phyloP scores from a whole-genome alignment of 2,329 filamentous ascomycete species.

The Beauveria sp. region DNA sequence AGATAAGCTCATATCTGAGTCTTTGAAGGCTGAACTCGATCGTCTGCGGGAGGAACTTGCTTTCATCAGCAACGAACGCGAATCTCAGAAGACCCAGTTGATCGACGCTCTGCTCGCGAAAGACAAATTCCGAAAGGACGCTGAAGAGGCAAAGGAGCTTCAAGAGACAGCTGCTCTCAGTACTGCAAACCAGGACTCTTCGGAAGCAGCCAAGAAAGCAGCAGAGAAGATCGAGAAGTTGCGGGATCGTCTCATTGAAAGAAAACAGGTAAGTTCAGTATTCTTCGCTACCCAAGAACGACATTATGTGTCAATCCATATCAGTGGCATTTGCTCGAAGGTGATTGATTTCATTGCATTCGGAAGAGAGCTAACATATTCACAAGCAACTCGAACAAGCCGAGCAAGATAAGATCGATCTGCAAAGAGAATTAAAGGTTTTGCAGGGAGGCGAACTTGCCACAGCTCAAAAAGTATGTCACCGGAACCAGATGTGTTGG shows the following conservation, averaged over 20 bases:
- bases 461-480: slow-evolving; percentile 46
- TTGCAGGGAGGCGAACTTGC: slow-evolving; percentile 41
- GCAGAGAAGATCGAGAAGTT: slow-evolving; percentile 52
- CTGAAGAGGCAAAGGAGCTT: slow-evolving; percentile 38
- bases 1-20: slow-evolving; percentile 50
- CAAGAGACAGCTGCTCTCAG: slow-evolving; percentile 28
- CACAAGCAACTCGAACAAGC: slow-evolving; percentile 50
- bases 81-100: slow-evolving; percentile 52
- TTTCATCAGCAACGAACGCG: slow-evolving; percentile 41
- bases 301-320: neutral
- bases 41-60: slow-evolving; percentile 44
- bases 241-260: slow-evolving; percentile 44
- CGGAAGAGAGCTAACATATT: neutral
- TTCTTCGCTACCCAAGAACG: too few species aligned
- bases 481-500: slow-evolving; percentile 1
- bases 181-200: slow-evolving; percentile 26
- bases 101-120: slow-evolving; percentile 53
- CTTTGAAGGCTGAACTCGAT: slow-evolving; percentile 51
- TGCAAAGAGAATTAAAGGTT: slow-evolving; percentile 47
- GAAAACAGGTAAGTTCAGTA: slow-evolving; percentile 47
- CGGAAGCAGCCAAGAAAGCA: slow-evolving; percentile 32
- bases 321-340: neutral
- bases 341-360: too few species aligned
- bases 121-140: slow-evolving; percentile 49
- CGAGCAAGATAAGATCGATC: slow-evolving; percentile 48